Conservation (phyloP, 345 rosid species). For the Eutrema heterophyllum region DNA sequence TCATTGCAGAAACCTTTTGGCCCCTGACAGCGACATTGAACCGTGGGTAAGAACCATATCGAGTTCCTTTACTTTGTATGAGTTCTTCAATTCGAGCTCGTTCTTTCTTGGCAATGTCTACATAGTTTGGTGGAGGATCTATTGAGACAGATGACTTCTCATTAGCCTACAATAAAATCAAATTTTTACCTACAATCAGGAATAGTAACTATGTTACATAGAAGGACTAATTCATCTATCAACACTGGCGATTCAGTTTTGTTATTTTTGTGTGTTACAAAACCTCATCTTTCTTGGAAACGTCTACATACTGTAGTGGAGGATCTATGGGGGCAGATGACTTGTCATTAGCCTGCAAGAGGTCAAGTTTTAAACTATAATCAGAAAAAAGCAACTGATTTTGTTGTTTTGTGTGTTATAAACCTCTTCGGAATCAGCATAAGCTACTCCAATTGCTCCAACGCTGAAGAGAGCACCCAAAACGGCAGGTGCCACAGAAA, state of each 20-base stretch:
- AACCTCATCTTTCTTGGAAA: conserved; percentile 56
- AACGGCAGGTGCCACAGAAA: conserved; percentile 38
- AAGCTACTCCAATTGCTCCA: conserved; percentile 50
- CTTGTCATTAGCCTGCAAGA: conserved; percentile 14
- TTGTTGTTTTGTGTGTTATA: not conserved
- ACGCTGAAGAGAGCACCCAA: conserved; percentile 51
- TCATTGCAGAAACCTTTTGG: conserved; percentile 59
- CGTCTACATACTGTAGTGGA: conserved; percentile 39
- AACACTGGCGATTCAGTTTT: not conserved
- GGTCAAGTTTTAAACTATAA: not conserved
- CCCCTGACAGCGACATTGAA: conserved; percentile 78
- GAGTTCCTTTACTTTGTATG: conserved; percentile 54
- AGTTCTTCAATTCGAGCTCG: conserved; percentile 56
- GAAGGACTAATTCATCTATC: not conserved
- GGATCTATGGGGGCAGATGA: conserved; percentile 45
- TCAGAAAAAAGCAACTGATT: not conserved
- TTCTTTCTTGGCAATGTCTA: conserved; percentile 63
- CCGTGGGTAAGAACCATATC: conserved; percentile 56
- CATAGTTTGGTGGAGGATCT: conserved; percentile 47
- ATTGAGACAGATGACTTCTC: conserved; percentile 37
- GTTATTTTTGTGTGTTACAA: not conserved
- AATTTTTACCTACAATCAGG: not conserved
- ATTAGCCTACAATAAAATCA: conserved; percentile 35
- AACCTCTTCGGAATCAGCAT: conserved; percentile 75
- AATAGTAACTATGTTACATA: not conserved